Evolutionary conservation across 2,329 filamentous ascomycete species (phyloP).

Genomic region (Paraphaeosphaeria minitans): DNA sequence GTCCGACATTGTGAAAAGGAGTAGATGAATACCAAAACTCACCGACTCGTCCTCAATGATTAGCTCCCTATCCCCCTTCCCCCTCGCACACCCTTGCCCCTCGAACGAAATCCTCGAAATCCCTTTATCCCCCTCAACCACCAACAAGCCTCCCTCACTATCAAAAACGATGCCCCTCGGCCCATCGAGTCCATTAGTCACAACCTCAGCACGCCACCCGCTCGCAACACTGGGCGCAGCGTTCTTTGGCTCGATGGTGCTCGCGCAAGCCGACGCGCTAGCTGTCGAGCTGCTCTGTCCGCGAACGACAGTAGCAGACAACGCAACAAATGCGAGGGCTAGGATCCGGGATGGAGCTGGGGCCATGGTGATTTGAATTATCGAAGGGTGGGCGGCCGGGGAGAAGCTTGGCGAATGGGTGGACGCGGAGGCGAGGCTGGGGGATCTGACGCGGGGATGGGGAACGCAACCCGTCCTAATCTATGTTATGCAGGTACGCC

Average conservation of each 20-base stretch:
- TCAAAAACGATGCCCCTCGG: conserved; percentile 58
- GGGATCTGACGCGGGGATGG: background rate
- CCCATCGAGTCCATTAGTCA: conserved; percentile 51
- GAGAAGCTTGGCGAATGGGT: background rate
- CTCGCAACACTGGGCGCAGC: conserved; percentile 49
- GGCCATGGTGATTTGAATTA: background rate
- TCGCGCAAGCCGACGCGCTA: conserved; percentile 38
- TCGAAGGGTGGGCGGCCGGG: conserved; percentile 6
- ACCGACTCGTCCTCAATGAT: conserved; percentile 37
- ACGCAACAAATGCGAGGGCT: conserved; percentile 28
- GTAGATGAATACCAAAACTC: conserved; percentile 19
- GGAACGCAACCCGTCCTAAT: background rate
- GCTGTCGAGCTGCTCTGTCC: conserved; percentile 27
- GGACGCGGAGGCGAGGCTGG: background rate
- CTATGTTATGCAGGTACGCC: background rate
- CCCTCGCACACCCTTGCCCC: conserved; percentile 36
- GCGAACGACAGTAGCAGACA: conserved; percentile 24
- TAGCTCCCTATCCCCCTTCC: conserved; percentile 25
- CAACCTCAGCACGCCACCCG: conserved; percentile 51
- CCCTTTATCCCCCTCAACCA: conserved; percentile 52
- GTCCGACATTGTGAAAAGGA: too few relatives aligned
- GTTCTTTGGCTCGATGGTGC: conserved; percentile 45
- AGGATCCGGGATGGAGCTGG: conserved; percentile 31
- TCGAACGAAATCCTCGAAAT: conserved; percentile 47
- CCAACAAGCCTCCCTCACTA: conserved; percentile 53